Evolutionary conservation across 2,329 filamentous ascomycete genomes (phyloP).

Genomic region (Pestalotiopsis fici): DNA sequence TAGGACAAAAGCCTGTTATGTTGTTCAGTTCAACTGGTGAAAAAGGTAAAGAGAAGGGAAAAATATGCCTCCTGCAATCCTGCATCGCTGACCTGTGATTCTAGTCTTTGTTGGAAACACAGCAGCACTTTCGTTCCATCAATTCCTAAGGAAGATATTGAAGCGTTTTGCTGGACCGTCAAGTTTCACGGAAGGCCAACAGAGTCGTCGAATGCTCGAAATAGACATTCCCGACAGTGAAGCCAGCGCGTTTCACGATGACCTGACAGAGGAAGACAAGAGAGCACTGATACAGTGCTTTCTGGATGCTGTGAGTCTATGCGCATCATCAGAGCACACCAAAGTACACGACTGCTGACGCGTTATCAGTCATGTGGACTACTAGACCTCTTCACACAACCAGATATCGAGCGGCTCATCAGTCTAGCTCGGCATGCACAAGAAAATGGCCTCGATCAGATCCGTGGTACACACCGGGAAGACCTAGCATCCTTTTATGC

Average conservation of each 20-base stretch:
- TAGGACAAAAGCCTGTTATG: conserved; percentile 27
- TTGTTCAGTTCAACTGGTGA: conserved; percentile 54
- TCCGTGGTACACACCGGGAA: conserved; percentile 20
- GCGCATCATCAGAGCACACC: not conserved
- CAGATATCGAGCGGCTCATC: conserved; percentile 9
- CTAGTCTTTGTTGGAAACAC: conserved; percentile 51
- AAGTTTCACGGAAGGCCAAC: conserved; percentile 51
- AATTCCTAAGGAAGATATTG: conserved; percentile 48
- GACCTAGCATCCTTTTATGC: conserved; percentile 38
- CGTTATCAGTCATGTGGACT: conserved; percentile 16
- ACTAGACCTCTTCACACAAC: conserved; percentile 12
- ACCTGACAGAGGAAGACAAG: not conserved
- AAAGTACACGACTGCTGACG: not conserved
- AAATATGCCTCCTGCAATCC: not conserved
- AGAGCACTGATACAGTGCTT: conserved; percentile 5
- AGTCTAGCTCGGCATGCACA: conserved; percentile 9
- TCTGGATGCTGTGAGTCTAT: conserved; percentile 1
- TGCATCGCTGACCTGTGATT: not conserved
- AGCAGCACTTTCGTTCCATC: conserved; percentile 56
- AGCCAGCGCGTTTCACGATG: not conserved
- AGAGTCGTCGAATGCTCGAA: conserved; percentile 55
- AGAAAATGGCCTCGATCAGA: conserved; percentile 1
- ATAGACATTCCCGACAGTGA: conserved; percentile 6
- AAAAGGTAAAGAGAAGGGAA: conserved; percentile 37
- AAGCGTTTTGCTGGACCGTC: conserved; percentile 54